phyloP scores from a whole-genome alignment of 805 yeast genomes.

The Hyphopichia homilentoma region DNA sequence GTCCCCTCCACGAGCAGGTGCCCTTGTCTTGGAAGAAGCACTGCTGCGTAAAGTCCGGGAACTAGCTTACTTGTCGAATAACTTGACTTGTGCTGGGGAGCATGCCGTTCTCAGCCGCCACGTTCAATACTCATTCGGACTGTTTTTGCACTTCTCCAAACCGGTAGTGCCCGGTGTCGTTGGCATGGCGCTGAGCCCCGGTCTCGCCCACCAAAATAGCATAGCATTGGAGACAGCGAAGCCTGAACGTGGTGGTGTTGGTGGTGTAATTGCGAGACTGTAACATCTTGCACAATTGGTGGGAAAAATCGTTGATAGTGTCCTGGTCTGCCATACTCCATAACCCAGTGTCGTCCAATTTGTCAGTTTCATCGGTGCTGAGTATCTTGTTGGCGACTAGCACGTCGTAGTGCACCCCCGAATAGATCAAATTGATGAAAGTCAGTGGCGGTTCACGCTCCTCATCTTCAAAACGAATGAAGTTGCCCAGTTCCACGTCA shows the following conservation, averaged over 20 bases:
- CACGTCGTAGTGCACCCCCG: constrained; percentile 74
- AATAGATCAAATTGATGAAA: constrained; percentile 56
- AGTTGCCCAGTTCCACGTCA: constrained; percentile 60
- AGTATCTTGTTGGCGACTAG: constrained; percentile 34
- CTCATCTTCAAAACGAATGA: constrained; percentile 47
- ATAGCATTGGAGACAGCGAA: constrained; percentile 57
- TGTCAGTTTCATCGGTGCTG: constrained; percentile 17
- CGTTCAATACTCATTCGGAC: neutral
- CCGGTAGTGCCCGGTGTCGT: constrained; percentile 52
- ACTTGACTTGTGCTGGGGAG: too few species aligned
- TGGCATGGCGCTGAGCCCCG: constrained; percentile 64
- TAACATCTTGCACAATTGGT: constrained; percentile 39
- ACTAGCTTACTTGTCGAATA: too few species aligned
- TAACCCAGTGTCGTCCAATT: constrained; percentile 38
- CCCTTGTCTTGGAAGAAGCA: too few species aligned
- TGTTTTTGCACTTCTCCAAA: constrained; percentile 53
- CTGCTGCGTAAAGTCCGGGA: too few species aligned
- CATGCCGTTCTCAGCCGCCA: too few species aligned
- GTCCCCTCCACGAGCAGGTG: too few species aligned
- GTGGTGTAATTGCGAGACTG: constrained; percentile 57
- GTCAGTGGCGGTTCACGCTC: constrained; percentile 20
- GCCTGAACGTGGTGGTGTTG: constrained; percentile 56
- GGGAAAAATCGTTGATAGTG: constrained; percentile 33
- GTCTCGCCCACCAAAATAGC: constrained; percentile 54
- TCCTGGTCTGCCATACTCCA: constrained; percentile 21